These are phyloP conservation scores for Pseudisothecium myosuroides DNA, from an alignment of 225 moss, liverwort and hornwort genomes.

Conservation along the genomic window DNA sequence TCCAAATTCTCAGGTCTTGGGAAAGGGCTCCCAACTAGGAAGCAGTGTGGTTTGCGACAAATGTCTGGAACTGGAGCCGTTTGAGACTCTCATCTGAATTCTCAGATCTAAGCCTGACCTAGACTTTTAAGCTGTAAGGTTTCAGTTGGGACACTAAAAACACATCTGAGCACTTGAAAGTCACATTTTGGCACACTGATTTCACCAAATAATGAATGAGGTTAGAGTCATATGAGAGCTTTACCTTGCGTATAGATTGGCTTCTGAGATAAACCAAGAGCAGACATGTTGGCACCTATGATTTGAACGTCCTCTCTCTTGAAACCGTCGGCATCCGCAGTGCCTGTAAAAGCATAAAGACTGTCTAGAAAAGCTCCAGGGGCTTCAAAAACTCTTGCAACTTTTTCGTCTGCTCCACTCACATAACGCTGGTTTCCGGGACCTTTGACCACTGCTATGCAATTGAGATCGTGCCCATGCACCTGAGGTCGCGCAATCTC, in stretches of 20 bases:
- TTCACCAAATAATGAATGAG: not conserved
- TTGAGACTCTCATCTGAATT: not conserved
- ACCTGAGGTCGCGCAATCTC: slow-evolving; percentile 96
- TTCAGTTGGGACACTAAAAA: not conserved
- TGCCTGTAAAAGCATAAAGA: slow-evolving; percentile 51
- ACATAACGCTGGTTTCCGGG: slow-evolving; percentile 75
- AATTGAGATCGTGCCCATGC: slow-evolving; percentile 93
- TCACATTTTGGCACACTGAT: not conserved
- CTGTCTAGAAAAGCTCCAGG: slow-evolving; percentile 92
- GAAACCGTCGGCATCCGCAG: slow-evolving; percentile 41
- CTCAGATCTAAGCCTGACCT: not conserved
- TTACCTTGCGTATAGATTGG: slow-evolving; percentile 83
- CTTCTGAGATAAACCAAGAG: slow-evolving; percentile 92
- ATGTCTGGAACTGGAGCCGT: not conserved
- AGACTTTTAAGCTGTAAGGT: not conserved
- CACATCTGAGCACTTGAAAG: not conserved
- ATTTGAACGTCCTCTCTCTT: slow-evolving; percentile 73
- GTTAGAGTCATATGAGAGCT: not conserved
- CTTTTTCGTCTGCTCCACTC: slow-evolving; percentile 95
- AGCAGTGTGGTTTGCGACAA: no score
- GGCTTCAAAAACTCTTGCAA: slow-evolving; percentile 88
- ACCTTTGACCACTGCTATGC: slow-evolving; percentile 61
- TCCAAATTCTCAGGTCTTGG: not conserved
- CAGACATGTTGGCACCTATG: slow-evolving; percentile 97
- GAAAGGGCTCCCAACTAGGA: not conserved